Evolutionary conservation across 2,329 filamentous ascomycete species (phyloP).

Genomic region (Penicillium nordicum): DNA sequence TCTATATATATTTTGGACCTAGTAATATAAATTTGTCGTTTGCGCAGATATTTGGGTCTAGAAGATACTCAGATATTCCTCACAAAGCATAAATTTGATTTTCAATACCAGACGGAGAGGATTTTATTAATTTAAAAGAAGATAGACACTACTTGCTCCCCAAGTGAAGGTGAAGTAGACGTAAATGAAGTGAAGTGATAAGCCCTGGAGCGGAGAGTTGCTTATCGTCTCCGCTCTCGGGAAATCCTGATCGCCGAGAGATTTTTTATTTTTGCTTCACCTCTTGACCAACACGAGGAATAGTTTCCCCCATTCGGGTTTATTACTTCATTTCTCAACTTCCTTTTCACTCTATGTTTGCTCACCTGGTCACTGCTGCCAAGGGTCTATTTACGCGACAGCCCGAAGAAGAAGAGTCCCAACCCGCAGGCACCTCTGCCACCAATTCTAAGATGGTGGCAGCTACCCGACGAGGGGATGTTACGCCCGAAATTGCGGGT

Average conservation of each 20-base stretch:
- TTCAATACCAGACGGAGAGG: background rate
- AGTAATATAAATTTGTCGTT: too few species aligned
- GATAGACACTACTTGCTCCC: background rate
- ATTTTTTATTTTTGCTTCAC: constrained; percentile 24
- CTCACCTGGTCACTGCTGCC: constrained; percentile 41
- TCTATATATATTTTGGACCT: background rate
- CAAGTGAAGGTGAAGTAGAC: background rate
- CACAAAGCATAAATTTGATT: background rate
- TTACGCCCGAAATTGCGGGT: constrained; percentile 20
- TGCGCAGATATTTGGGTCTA: background rate
- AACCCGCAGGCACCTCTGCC: constrained; percentile 13
- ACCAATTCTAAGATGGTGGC: constrained; percentile 34
- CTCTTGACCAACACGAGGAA: constrained; percentile 2
- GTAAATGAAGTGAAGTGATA: background rate
- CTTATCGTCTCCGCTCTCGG: constrained; percentile 19
- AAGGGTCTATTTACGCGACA: constrained; percentile 40
- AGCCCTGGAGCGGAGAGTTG: background rate
- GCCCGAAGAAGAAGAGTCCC: constrained; percentile 18
- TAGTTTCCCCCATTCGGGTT: constrained; percentile 5
- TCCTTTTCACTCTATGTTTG: constrained; percentile 37
- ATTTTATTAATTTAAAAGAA: background rate
- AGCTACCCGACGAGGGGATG: constrained; percentile 30
- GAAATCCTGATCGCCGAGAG: constrained; percentile 24
- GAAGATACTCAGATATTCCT: too few species aligned
- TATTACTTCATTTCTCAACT: background rate